These are phyloP conservation scores for Lodderomyces oxycetoniae DNA, from an alignment of 1,139 yeast species.

Conservation along the genomic window DNA sequence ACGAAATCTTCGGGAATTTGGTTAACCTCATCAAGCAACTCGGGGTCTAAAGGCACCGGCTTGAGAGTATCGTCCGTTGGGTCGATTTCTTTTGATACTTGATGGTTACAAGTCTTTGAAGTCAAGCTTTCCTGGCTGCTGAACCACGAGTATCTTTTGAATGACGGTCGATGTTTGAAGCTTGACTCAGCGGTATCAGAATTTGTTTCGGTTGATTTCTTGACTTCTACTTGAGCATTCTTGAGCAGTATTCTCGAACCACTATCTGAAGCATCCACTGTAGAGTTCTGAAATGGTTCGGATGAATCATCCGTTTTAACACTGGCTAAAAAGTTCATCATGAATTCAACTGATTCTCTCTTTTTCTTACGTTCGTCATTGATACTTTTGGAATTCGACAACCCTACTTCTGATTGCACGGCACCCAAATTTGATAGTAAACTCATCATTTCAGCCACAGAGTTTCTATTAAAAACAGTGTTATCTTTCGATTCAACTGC, in stretches of 20 bases:
- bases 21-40: constrained; percentile 50
- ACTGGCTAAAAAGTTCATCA: constrained; percentile 18
- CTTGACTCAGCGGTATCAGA: not conserved
- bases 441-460: constrained; percentile 20
- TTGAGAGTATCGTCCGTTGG: constrained; percentile 10
- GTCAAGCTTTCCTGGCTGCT: constrained; percentile 28
- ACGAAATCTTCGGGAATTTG: constrained; percentile 58
- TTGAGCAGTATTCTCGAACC: too few species aligned
- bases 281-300: too few species aligned
- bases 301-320: constrained; percentile 1
- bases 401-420: not conserved
- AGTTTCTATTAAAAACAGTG: constrained; percentile 11
- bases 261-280: too few species aligned
- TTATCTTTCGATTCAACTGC: not conserved
- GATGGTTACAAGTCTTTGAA: constrained; percentile 13
- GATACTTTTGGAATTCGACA: not conserved
- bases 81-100: constrained; percentile 4
- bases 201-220: too few species aligned
- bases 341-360: constrained; percentile 14
- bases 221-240: too few species aligned
- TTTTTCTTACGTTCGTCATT: constrained; percentile 5
- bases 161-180: constrained; percentile 5
- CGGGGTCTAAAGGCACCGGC: constrained; percentile 27
- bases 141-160: constrained; percentile 34
- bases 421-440: constrained; percentile 12